These are phyloP conservation scores for Pittosporum tobira DNA, from an alignment of 129 eudicot species.

Conservation along the genomic window DNA sequence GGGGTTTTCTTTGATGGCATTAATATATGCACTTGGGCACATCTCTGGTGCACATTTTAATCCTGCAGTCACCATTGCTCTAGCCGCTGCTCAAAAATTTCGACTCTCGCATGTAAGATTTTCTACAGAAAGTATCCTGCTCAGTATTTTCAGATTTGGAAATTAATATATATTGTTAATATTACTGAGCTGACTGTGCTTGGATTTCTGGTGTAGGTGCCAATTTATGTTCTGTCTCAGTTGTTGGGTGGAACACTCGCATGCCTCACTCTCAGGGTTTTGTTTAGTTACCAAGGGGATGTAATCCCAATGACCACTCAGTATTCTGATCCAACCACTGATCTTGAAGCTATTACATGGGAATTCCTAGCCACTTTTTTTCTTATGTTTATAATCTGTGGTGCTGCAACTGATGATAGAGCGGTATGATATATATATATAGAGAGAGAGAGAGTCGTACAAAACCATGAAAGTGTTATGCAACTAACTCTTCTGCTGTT, in stretches of 20 bases:
- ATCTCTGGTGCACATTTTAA: conserved; percentile 62
- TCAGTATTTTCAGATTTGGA: too few species aligned
- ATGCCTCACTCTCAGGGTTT: conserved; percentile 40
- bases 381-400: conserved; percentile 49
- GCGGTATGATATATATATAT: conserved; percentile 46
- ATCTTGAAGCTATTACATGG: conserved; percentile 53
- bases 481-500: too few species aligned
- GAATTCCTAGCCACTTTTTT: conserved; percentile 55
- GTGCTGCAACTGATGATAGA: conserved; percentile 57
- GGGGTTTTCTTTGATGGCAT: conserved; percentile 40
- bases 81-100: conserved; percentile 30
- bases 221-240: conserved; percentile 52
- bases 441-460: too few species aligned
- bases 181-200: not conserved
- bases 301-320: conserved; percentile 40
- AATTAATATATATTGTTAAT: too few species aligned
- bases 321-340: conserved; percentile 34
- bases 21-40: conserved; percentile 51
- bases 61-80: conserved; percentile 59
- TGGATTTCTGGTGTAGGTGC: conserved; percentile 33
- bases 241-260: conserved; percentile 50
- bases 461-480: too few species aligned
- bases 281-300: conserved; percentile 44
- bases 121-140: not conserved
- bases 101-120: conserved; percentile 34